Conservation (phyloP, 305 asterid genomes). For the Rubia tinctorum region DNA sequence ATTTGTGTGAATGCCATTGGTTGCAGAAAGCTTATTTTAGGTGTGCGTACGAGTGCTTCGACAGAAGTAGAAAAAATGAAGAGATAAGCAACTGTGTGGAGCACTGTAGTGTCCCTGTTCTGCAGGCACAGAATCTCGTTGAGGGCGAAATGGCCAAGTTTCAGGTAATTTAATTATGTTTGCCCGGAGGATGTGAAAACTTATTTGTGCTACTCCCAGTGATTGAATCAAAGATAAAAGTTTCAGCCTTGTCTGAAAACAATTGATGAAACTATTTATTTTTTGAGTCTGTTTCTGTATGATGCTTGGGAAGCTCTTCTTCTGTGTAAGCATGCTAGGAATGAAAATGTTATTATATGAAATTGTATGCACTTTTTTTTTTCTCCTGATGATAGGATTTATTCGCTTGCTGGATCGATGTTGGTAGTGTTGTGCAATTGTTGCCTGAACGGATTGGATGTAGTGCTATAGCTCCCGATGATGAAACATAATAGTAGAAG, state of each 20-base stretch:
- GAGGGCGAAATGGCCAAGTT: constrained; percentile 83
- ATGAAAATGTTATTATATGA: neutral
- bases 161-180: constrained; percentile 40
- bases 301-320: neutral
- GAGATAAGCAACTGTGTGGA: constrained; percentile 82
- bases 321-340: neutral
- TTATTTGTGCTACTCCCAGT: constrained; percentile 2
- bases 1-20: neutral
- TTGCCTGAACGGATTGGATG: neutral
- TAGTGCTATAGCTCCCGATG: constrained; percentile 5
- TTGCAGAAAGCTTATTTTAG: constrained; percentile 83
- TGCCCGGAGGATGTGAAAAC: neutral
- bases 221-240: constrained; percentile 13
- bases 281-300: neutral
- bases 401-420: neutral
- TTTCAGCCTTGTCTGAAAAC: constrained; percentile 17
- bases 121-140: constrained; percentile 77
- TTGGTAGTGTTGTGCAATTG: neutral
- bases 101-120: constrained; percentile 87
- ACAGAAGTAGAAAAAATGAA: constrained; percentile 57
- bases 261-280: neutral
- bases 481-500: neutral
- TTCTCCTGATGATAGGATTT: no score
- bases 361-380: neutral
- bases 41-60: constrained; percentile 90